phyloP scores from a whole-genome alignment of 2,329 filamentous ascomycete species.

The Fusarium xylarioides region DNA sequence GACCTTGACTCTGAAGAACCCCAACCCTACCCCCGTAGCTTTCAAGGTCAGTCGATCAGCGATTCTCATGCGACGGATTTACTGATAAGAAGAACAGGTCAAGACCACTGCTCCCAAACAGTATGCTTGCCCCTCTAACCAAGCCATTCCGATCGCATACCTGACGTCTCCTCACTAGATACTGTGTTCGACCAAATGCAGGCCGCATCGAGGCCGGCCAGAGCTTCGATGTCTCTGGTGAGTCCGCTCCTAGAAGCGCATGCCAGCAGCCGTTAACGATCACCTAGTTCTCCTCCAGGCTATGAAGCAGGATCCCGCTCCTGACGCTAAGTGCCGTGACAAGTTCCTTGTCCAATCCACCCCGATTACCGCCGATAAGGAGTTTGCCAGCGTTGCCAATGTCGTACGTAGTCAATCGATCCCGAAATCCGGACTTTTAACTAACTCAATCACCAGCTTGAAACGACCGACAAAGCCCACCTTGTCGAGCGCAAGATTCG shows the following conservation, averaged over 20 bases:
- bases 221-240: conserved; percentile 93
- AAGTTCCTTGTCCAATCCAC: conserved; percentile 98
- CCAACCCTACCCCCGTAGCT: conserved; percentile 68
- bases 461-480: conserved; percentile 76
- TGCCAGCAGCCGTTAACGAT: conserved; percentile 19
- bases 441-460: conserved; percentile 67
- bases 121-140: conserved; percentile 60
- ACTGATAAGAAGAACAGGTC: conserved; percentile 67
- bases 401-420: conserved; percentile 69
- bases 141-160: conserved; percentile 19
- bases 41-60: conserved; percentile 69
- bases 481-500: conserved; percentile 97
- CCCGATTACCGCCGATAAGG: conserved; percentile 81
- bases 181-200: conserved; percentile 97
- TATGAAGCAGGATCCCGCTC: conserved; percentile 93
- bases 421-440: background rate
- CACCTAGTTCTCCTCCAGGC: conserved; percentile 87
- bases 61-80: background rate
- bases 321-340: conserved; percentile 90
- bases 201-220: conserved; percentile 92
- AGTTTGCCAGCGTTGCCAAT: conserved; percentile 80
- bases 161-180: conserved; percentile 64
- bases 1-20: conserved; percentile 71
- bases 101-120: conserved; percentile 99
- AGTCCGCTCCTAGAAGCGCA: conserved; percentile 37